phyloP scores from a whole-genome alignment of 306 rosid genomes.

The cucumber (Cucumis sativus) region Cucumber_9930_V3 NC_026660.2:2309001-2309500 shows the following conservation, averaged over 20 bases:
- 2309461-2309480: slow-evolving; percentile 66
- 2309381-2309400: slow-evolving; percentile 28
- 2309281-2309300: background rate
- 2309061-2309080: too few species aligned
- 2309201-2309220: slow-evolving; percentile 89
- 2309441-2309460: slow-evolving; percentile 65
- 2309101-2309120: background rate
- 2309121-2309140: slow-evolving; percentile 32
- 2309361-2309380: slow-evolving; percentile 24
- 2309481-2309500: slow-evolving; percentile 31
- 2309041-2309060: background rate
- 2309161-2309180: slow-evolving; percentile 56
- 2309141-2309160: slow-evolving; percentile 81
- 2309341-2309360: slow-evolving; percentile 11
- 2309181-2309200: slow-evolving; percentile 70
- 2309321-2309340: background rate
- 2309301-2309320: background rate
- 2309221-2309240: slow-evolving; percentile 77
- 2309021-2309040: background rate
- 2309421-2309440: slow-evolving; percentile 62
- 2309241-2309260: slow-evolving; percentile 87
- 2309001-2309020: background rate
- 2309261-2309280: slow-evolving; percentile 78
- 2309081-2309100: background rate
- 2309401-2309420: slow-evolving; percentile 72